Conservation (phyloP, 1,284 basidiomycete genomes). For the Rhizopogon parksii region DNA sequence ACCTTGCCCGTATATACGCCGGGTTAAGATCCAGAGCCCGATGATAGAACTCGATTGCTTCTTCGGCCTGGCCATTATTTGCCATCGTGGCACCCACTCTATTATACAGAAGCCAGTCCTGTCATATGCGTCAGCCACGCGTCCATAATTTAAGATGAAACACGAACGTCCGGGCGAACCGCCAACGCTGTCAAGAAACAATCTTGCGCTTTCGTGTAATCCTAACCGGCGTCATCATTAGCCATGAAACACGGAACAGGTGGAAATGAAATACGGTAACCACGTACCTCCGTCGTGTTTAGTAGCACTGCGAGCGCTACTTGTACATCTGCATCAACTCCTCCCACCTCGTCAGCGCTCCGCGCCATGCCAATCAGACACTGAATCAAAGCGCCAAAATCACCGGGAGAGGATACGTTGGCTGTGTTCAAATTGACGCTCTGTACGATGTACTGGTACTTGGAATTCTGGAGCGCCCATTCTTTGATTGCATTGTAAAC, state of each 20-base stretch:
- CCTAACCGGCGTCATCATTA: conserved; percentile 36
- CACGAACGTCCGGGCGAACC: conserved; percentile 76
- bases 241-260: conserved; percentile 6
- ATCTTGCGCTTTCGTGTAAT: conserved; percentile 88
- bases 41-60: conserved; percentile 87
- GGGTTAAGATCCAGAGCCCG: conserved; percentile 88
- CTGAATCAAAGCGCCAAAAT: conserved; percentile 47
- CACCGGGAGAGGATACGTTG: conserved; percentile 28
- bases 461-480: conserved; percentile 53
- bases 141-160: not conserved
- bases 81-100: conserved; percentile 94
- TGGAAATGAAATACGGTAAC: not conserved
- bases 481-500: conserved; percentile 76
- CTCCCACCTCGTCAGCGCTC: conserved; percentile 38
- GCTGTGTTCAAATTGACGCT: conserved; percentile 27
- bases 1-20: conserved; percentile 88
- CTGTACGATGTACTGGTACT: conserved; percentile 36
- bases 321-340: conserved; percentile 91
- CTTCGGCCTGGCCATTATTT: conserved; percentile 79
- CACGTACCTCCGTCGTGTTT: conserved; percentile 78
- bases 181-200: conserved; percentile 89
- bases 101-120: conserved; percentile 97
- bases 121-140: not conserved
- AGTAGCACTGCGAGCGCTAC: conserved; percentile 91
- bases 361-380: conserved; percentile 67